phyloP scores from a whole-genome alignment of 768 basidiomycete species.

The Suillus placidus region DNA sequence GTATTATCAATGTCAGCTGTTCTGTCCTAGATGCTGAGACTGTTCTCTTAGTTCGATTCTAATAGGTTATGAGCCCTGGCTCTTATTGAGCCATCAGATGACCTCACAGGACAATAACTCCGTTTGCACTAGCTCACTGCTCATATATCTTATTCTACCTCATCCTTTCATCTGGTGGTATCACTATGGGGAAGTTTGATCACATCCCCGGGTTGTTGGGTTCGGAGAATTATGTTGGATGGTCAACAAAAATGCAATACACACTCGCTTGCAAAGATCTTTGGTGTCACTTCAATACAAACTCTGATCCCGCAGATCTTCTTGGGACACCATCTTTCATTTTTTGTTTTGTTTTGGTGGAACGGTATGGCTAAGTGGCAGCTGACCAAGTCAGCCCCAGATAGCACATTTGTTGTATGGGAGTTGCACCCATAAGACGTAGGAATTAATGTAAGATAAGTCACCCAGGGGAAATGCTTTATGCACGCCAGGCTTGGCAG shows the following conservation, averaged over 20 bases:
- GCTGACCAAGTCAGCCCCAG: neutral
- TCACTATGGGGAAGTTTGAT: constrained; percentile 11
- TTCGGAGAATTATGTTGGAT: neutral
- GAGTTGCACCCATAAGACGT: neutral
- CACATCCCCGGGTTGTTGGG: constrained; percentile 14
- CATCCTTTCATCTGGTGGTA: too few species aligned
- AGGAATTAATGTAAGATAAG: neutral
- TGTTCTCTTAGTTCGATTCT: too few species aligned
- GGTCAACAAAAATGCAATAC: neutral
- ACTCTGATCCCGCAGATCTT: too few species aligned
- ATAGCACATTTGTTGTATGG: neutral
- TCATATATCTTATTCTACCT: too few species aligned
- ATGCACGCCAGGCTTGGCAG: too few species aligned
- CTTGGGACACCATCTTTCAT: too few species aligned
- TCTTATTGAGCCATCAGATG: too few species aligned
- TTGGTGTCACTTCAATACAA: neutral
- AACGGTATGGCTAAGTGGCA: neutral
- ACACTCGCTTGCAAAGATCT: neutral
- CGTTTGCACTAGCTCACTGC: too few species aligned
- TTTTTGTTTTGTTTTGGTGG: neutral
- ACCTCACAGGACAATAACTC: too few species aligned
- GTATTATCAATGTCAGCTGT: too few species aligned
- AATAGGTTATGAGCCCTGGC: too few species aligned
- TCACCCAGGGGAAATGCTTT: neutral
- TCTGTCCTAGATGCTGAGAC: too few species aligned